These are phyloP conservation scores for Microbotryum intermedium DNA, from an alignment of 1,284 basidiomycete genomes.

Conservation along the genomic window DNA sequence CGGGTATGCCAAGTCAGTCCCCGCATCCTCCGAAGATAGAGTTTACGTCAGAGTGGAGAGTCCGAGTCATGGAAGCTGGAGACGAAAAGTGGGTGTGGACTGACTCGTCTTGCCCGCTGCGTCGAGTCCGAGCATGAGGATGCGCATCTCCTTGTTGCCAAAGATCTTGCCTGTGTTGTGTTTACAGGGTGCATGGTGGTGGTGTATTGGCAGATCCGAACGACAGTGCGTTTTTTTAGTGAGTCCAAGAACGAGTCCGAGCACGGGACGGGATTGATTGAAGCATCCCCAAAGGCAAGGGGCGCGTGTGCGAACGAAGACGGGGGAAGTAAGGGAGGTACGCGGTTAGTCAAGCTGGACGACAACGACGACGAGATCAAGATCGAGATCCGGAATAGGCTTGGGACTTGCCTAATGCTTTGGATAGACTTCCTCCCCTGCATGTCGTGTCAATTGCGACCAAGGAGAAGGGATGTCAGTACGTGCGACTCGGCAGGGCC, in stretches of 20 bases:
- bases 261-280: not conserved
- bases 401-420: no score
- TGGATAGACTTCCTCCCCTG: no score
- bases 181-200: not conserved
- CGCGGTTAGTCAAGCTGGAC: no score
- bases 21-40: not conserved
- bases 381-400: no score
- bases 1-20: not conserved
- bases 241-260: not conserved
- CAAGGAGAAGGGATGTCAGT: no score
- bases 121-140: slow-evolving; percentile 38
- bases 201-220: not conserved
- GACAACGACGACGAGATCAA: no score
- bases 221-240: not conserved
- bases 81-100: slow-evolving; percentile 15
- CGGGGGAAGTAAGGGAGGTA: not conserved
- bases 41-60: not conserved
- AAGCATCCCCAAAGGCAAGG: not conserved
- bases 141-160: slow-evolving; percentile 39
- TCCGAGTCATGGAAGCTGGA: not conserved
- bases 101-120: slow-evolving; percentile 81
- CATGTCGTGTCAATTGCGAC: no score
- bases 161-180: slow-evolving; percentile 29
- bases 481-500: no score
- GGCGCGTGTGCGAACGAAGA: not conserved